Evolutionary conservation across 768 basidiomycete species (phyloP).

Genomic region (Fibroporia radiculosa): DNA sequence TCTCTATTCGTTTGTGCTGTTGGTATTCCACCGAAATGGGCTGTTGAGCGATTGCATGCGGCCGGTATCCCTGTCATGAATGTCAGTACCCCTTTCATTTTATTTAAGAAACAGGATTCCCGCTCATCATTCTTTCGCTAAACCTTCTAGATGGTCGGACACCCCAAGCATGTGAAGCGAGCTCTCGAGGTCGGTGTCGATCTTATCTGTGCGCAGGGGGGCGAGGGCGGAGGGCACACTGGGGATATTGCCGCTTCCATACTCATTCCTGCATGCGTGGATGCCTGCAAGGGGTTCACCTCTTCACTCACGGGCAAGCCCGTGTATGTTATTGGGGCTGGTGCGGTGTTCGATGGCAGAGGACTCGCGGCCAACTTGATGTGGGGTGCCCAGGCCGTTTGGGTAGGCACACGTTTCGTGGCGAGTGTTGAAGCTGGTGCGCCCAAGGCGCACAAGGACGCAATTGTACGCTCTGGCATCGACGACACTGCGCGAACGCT

Average conservation of each 20-base stretch:
- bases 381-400: constrained; percentile 86
- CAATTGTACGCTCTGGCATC: constrained; percentile 58
- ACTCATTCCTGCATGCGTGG: constrained; percentile 88
- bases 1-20: constrained; percentile 87
- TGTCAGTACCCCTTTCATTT: constrained; percentile 30
- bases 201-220: constrained; percentile 90
- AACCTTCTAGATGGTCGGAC: constrained; percentile 70
- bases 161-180: constrained; percentile 81
- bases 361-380: constrained; percentile 80
- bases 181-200: constrained; percentile 83
- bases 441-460: constrained; percentile 79
- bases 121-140: not conserved
- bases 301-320: constrained; percentile 79
- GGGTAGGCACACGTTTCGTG: constrained; percentile 66
- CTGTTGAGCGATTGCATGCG: constrained; percentile 74
- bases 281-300: constrained; percentile 66
- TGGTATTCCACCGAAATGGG: constrained; percentile 76
- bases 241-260: constrained; percentile 79
- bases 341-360: constrained; percentile 86
- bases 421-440: constrained; percentile 76
- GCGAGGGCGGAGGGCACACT: constrained; percentile 79
- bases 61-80: constrained; percentile 89
- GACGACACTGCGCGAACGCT: constrained; percentile 81
- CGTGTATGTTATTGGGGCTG: constrained; percentile 85
- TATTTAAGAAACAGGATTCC: too few species aligned